Conservation (phyloP, 2,329 filamentous ascomycete species). For the Paecilomyces fulvus region DNA sequence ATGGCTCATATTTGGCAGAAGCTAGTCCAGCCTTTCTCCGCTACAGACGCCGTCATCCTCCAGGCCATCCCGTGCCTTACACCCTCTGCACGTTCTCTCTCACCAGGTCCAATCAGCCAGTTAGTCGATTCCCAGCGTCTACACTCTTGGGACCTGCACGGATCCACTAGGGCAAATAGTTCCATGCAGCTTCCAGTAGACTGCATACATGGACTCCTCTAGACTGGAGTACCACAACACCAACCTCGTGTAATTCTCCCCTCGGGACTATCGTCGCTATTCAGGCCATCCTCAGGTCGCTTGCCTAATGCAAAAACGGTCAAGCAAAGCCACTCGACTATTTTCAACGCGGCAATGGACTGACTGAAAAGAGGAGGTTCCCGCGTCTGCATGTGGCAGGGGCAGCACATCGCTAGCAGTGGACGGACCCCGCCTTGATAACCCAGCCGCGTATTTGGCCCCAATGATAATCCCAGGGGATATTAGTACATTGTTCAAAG, state of each 20-base stretch:
- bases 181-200: neutral
- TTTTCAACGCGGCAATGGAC: neutral
- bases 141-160: neutral
- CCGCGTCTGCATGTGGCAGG: neutral
- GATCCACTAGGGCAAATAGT: neutral
- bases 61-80: neutral
- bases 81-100: neutral
- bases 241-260: neutral
- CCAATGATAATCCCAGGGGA: neutral
- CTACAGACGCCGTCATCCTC: neutral
- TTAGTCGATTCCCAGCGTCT: neutral
- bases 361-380: neutral
- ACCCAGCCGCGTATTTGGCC: neutral
- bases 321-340: neutral
- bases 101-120: neutral
- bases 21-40: neutral
- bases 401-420: neutral
- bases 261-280: neutral
- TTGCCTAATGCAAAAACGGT: neutral
- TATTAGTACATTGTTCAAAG: neutral
- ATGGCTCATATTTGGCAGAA: neutral
- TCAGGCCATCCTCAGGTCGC: neutral
- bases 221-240: neutral
- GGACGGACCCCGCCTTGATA: neutral
- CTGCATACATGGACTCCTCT: neutral